Evolutionary conservation across 495 filamentous ascomycete species (phyloP).

Genomic region (Clohesyomyces aquaticus): DNA sequence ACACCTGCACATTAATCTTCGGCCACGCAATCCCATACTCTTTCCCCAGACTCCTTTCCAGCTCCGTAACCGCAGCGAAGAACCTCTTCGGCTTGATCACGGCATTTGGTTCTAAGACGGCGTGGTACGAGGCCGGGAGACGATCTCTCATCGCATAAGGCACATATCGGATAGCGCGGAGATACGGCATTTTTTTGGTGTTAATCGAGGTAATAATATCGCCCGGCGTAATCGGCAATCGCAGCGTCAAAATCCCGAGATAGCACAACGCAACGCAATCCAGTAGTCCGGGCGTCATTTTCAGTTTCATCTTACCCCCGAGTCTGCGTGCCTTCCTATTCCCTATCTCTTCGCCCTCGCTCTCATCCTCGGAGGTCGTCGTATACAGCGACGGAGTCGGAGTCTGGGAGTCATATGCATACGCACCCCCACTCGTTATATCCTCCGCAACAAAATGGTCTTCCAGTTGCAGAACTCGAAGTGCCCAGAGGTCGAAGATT

Average conservation of each 20-base stretch:
- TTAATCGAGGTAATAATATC: conserved; percentile 58
- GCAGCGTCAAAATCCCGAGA: conserved; percentile 64
- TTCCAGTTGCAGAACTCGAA: conserved; percentile 60
- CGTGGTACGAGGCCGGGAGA: conserved; percentile 40
- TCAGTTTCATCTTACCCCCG: conserved; percentile 42
- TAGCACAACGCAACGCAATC: conserved; percentile 71
- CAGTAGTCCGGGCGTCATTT: conserved; percentile 60
- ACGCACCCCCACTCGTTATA: too few relatives aligned
- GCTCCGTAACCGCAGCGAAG: conserved; percentile 62
- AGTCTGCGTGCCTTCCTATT: too few relatives aligned
- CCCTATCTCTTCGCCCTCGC: too few relatives aligned
- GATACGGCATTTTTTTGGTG: conserved; percentile 43
- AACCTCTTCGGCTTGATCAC: conserved; percentile 60
- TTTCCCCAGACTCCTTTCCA: conserved; percentile 64
- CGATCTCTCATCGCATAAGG: conserved; percentile 43
- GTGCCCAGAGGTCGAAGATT: conserved; percentile 70
- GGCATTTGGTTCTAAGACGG: conserved; percentile 42
- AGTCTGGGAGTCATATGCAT: conserved; percentile 35
- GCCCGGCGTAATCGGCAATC: conserved; percentile 63
- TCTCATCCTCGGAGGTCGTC: conserved; percentile 49
- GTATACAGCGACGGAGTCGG: too few relatives aligned
- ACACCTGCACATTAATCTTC: conserved; percentile 65
- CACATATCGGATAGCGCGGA: conserved; percentile 38
- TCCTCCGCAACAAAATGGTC: conserved; percentile 44
- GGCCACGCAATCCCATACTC: conserved; percentile 75